Evolutionary conservation across 441 rosid genomes (phyloP).

Genomic region (Gossypium schwendimanii): DNA sequence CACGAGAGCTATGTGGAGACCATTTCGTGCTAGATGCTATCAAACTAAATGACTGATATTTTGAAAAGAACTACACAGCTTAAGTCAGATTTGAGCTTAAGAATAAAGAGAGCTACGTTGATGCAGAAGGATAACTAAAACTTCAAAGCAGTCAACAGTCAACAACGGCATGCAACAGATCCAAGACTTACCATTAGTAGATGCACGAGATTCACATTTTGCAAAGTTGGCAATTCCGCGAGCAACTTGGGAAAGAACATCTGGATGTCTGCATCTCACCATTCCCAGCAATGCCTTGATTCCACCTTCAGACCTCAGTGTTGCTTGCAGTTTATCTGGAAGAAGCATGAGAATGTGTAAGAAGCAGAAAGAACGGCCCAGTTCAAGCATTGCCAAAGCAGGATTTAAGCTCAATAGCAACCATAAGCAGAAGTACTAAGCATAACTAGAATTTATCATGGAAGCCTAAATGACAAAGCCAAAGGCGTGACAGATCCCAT

Average conservation of each 20-base stretch:
- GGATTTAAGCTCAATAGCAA: background rate
- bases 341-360: slow-evolving; percentile 1
- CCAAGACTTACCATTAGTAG: slow-evolving; percentile 55
- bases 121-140: background rate
- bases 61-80: background rate
- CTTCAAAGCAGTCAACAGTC: background rate
- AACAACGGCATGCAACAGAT: background rate
- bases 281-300: slow-evolving; percentile 94
- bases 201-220: slow-evolving; percentile 88
- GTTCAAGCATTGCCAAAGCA: background rate
- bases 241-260: slow-evolving; percentile 96
- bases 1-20: background rate
- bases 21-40: background rate
- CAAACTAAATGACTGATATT: background rate
- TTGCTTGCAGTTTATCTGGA: slow-evolving; percentile 75
- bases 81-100: background rate
- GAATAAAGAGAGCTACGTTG: background rate
- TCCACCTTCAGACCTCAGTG: slow-evolving; percentile 89
- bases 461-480: slow-evolving; percentile 7
- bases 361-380: background rate
- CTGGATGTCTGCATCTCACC: slow-evolving; percentile 96
- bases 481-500: background rate
- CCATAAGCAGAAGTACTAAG: background rate
- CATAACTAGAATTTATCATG: background rate
- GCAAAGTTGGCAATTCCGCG: slow-evolving; percentile 98